Evolutionary conservation across 1,284 basidiomycete species (phyloP), one percentile per base, ranked within the genome.

Genomic region (Rugosomyces carneus): DNA sequence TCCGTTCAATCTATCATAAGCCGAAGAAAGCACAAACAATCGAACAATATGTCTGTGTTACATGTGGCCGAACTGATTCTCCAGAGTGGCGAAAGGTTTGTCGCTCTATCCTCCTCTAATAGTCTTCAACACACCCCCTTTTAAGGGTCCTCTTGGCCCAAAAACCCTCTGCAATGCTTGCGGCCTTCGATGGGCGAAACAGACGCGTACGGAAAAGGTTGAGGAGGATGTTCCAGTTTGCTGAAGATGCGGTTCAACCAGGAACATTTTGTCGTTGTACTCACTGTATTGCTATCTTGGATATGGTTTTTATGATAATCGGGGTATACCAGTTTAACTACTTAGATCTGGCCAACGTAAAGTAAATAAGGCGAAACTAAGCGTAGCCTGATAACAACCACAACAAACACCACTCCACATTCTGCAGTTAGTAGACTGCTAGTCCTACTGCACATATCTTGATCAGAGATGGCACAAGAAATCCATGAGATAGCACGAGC

Each of bases 91-190:
- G 84, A 58, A 92, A 86, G 78, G 87, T 83, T 46, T 18, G n/a
- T 46, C 20, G 24, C 18, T 42, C 10, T 13, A 10, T 29, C 13
- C 2, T 15, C 53, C 27, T 49, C 47, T 36, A 50, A 13, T n/a
- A 4, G 3, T 34, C 13, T 9, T 15, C 15, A 41, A 46, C 43
- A 29, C 40, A 31, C 8, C 35, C 42, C 26, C 47, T 51, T 50
- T 52, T 2, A 60, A 89, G 82, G 88, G 88, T 15, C 89, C 88
- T 0, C 72, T 72, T 47, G 90, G 89, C 27, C 84, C 87, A 1
- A 93, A 93, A 66, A 92, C 89, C 9, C 68, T 93, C 9, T 93
- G 89, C 68, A 92, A 92, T 60, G 89, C 89, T 1, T 92, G 89
- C 53, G 89, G 89, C 13, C 67, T 92, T 37, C 76, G 88, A 41